Evolutionary conservation across 352 stramenopile species (phyloP), one percentile per base, ranked within the genome.

Genomic region (Pythium graminicola): DNA sequence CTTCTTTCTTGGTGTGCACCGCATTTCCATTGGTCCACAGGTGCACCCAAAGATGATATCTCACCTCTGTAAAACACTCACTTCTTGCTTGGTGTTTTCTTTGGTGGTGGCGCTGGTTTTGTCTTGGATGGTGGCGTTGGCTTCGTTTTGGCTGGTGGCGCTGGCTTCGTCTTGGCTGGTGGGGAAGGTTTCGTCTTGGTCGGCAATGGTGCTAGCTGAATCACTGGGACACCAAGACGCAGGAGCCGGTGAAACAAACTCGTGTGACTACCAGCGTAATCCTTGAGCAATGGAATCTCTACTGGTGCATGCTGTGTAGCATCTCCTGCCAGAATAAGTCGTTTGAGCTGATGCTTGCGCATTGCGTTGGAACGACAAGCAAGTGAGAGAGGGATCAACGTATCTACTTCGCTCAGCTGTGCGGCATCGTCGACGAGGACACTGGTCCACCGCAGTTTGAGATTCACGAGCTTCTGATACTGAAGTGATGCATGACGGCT

Each of bases 391-490:
- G 94, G 82, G 17, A 98, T 72, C 42, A 98, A 73, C 16, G 86
- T 90, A 60, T 99, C 91, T 28, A 97, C 64, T 52, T 99, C 95
- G 20, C 95, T 80, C 57, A 98, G 89, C 54, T 98, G 91, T 1
- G 73, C 90, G 31, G 95, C 95, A 59, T 99, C 96, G 60, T 99
- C 93, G 70, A 99, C 86, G 3, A 99, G 66, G 14, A 99, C 52
- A 58, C 82, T 97, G 54, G 93, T 60, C 50, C 89, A 89, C 10
- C 64, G 58, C 41, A 95, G 64, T 10, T 74, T 87, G 48, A 99
- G 57, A 32, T 93, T 64, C 10, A 95, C 68, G 7, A 99, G 67
- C 33, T 89, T 82, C 17, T 58, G 66, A 27, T 94, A 71, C 22
- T 85, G 87, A 57, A 97, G 74, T 4, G 95, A 95, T 23, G 93